These are phyloP conservation scores for Plantago major DNA, from an alignment of 257 asterid species.

Conservation along the genomic window DNA sequence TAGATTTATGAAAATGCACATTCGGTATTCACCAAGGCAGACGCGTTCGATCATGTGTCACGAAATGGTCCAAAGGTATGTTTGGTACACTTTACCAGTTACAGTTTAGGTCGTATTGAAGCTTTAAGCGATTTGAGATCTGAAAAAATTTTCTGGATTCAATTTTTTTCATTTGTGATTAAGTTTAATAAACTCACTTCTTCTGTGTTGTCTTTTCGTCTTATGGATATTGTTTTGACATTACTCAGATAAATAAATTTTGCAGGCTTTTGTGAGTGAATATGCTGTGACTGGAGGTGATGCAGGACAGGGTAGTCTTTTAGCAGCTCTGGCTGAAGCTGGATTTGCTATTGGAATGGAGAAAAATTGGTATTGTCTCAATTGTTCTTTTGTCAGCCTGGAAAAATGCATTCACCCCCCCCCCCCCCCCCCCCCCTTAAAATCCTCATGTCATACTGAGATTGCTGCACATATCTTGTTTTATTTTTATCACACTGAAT, in stretches of 20 bases:
- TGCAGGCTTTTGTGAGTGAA: conserved; percentile 96
- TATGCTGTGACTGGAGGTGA: conserved; percentile 86
- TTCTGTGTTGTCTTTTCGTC: too few species aligned
- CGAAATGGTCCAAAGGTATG: conserved; percentile 90
- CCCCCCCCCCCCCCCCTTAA: too few species aligned
- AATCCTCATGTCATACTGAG: too few species aligned
- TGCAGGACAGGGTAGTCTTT: conserved; percentile 83
- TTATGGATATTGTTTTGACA: conserved; percentile 6
- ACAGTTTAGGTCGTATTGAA: neutral
- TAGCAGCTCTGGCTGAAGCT: conserved; percentile 92
- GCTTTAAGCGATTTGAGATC: too few species aligned
- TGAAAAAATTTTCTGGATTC: too few species aligned
- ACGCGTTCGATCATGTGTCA: conserved; percentile 49
- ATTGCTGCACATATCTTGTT: too few species aligned
- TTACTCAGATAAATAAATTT: conserved; percentile 4
- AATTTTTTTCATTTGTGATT: too few species aligned
- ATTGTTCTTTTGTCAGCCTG: too few species aligned
- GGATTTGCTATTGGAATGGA: conserved; percentile 86
- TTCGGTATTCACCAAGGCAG: conserved; percentile 41
- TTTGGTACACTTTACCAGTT: conserved; percentile 13
- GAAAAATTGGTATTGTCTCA: conserved; percentile 59
- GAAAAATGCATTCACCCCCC: too few species aligned
- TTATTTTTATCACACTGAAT: too few species aligned
- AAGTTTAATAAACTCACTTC: too few species aligned
- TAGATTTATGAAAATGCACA: conserved; percentile 70